Evolutionary conservation across 768 basidiomycete genomes (phyloP), one percentile per base, ranked within the genome.

Genomic region (Pholiota microspora): DNA sequence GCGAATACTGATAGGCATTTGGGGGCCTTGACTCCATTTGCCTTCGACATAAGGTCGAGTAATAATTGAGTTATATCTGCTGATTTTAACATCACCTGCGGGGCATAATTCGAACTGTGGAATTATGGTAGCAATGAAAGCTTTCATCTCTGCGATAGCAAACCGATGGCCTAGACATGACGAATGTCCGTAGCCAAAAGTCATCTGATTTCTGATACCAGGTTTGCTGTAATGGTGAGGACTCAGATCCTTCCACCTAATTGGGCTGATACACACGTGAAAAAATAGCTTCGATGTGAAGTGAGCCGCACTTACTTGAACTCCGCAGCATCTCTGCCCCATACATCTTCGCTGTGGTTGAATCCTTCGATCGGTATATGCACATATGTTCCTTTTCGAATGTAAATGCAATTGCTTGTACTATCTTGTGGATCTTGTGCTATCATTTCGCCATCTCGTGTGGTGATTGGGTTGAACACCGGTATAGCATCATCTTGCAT

Each of bases 321-420:
- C 55, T 71, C 64, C 46, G 62, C 61, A 1, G 81, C 79, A 63
- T 84, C 81, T 36, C 66, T 57, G 0, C 84, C 83, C 81, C 82
- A 86, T 18, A 83, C 71, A 25, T 79, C 77, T 56, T 77, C 73
- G 38, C 72, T 68, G 47, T 76, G 64, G 59, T 80, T 84, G 28
- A 82, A 63, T 2, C 80, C 83, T 62, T 84, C 83, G 35, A 83
- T 74, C 2, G 83, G 81, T 34, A 84, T 75, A 54, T 84, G 82
- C 10, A 85, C 69, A 55, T 76, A 81, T 56, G 75, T 78, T 7
- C 81, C 82, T 57, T 82, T 82, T 46, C 74, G 71, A 53, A 85
- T 80, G 32, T 62, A 69, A 36, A 81, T 71, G 49, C 67, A 64
- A 21, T 63, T 73, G 29, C n/a, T n/a, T n/a, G n/a, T n/a, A n/a